These are phyloP conservation scores for Wickerhamomyces bisporus DNA, from an alignment of 805 yeast genomes.

Conservation along the genomic window DNA sequence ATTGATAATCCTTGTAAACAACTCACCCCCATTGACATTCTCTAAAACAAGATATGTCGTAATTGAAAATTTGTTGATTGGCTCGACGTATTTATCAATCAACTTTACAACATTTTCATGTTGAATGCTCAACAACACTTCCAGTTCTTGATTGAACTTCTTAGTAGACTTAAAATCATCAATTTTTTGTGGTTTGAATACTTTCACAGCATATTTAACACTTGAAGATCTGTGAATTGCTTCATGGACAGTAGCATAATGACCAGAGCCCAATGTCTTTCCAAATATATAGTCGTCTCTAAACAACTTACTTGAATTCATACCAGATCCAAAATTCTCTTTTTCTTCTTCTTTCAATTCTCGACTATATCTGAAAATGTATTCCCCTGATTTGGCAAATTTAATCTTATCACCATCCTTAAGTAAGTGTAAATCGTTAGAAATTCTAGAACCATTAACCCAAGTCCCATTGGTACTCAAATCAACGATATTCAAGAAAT, in stretches of 20 bases:
- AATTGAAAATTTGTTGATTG: constrained; percentile 37
- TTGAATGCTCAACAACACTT: constrained; percentile 55
- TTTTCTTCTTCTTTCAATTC: constrained; percentile 13
- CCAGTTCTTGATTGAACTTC: constrained; percentile 59
- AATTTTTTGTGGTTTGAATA: constrained; percentile 53
- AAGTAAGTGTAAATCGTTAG: constrained; percentile 42
- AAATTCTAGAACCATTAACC: constrained; percentile 52
- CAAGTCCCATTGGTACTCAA: constrained; percentile 58
- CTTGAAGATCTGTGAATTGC: constrained; percentile 56
- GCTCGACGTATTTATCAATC: constrained; percentile 54
- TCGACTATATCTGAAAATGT: constrained; percentile 39
- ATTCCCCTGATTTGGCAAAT: constrained; percentile 51
- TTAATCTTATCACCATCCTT: constrained; percentile 60
- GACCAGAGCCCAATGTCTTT: constrained; percentile 65
- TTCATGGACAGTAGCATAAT: constrained; percentile 76
- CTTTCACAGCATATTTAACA: constrained; percentile 64
- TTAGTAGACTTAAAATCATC: constrained; percentile 35
- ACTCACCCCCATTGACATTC: constrained; percentile 69
- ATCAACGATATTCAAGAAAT: constrained; percentile 47
- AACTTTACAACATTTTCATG: constrained; percentile 70
- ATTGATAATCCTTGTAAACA: constrained; percentile 64
- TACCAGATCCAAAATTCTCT: constrained; percentile 11
- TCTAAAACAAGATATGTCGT: constrained; percentile 60
- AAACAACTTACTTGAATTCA: constrained; percentile 34
- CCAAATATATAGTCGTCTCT: constrained; percentile 50